phyloP scores from a whole-genome alignment of 148 eudicot genomes.

The Rhododendron henanense region DNA sequence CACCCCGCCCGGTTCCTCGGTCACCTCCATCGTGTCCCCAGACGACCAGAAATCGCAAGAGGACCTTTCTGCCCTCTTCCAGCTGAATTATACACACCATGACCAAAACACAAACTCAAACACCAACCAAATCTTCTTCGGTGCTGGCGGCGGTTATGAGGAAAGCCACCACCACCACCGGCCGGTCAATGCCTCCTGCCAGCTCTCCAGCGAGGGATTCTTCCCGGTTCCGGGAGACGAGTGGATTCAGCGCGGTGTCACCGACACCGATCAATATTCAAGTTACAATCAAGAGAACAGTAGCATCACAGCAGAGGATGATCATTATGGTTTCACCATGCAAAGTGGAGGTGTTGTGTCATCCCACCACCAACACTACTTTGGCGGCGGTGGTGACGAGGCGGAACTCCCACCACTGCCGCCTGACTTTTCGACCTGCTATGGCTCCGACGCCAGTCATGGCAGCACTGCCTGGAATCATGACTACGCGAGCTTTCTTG shows the following conservation, averaged over 20 bases:
- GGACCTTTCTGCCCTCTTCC: slow-evolving; percentile 7
- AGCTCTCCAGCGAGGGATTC: neutral
- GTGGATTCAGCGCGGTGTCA: slow-evolving; percentile 4
- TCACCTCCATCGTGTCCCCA: slow-evolving; percentile 28
- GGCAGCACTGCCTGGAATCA: neutral
- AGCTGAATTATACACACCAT: neutral
- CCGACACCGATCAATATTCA: neutral
- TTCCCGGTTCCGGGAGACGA: slow-evolving; percentile 11
- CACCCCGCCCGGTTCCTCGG: slow-evolving; percentile 29
- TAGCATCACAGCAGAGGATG: neutral
- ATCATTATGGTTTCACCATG: neutral
- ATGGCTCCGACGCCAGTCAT: neutral
- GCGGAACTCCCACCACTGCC: slow-evolving; percentile 23
- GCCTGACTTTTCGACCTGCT: slow-evolving; percentile 10
- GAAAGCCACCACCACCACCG: neutral
- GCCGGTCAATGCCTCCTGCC: neutral
- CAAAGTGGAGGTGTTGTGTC: neutral
- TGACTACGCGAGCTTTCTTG: neutral
- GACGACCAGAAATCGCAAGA: slow-evolving; percentile 8
- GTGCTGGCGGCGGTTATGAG: neutral
- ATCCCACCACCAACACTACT: neutral
- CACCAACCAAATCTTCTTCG: slow-evolving; percentile 6
- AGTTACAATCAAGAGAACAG: neutral
- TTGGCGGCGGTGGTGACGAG: neutral
- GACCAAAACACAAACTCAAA: neutral